Percentiles rank a stretch among this genome's conserved stretches.
phyloP scores from a whole-genome alignment of 2,329 filamentous ascomycete species.

The Fusarium oxysporum region DNA sequence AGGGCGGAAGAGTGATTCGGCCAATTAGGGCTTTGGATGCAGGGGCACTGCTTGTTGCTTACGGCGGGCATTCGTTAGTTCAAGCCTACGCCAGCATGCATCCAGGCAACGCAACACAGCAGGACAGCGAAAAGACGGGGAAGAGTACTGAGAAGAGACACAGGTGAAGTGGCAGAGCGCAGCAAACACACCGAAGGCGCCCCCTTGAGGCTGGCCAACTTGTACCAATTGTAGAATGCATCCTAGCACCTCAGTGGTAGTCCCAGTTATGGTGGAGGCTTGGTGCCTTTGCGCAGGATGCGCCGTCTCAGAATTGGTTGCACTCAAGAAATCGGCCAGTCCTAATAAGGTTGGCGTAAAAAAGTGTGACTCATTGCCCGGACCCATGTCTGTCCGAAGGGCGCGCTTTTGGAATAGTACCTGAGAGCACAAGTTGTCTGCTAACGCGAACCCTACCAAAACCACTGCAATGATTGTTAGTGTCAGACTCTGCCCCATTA shows the following conservation, averaged over 20 bases:
- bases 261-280: conserved; percentile 32
- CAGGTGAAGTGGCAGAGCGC: conserved; percentile 1
- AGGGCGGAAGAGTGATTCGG: conserved; percentile 19
- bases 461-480: conserved; percentile 18
- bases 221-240: background rate
- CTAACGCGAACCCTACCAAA: conserved; percentile 13
- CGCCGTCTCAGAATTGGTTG: conserved; percentile 42
- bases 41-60: conserved; percentile 35
- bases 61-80: conserved; percentile 24
- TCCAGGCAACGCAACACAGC: conserved; percentile 2
- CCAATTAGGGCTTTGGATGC: conserved; percentile 30
- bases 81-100: conserved; percentile 20
- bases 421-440: conserved; percentile 1
- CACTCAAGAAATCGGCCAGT: conserved; percentile 43
- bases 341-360: conserved; percentile 45
- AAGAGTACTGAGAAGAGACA: background rate
- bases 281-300: conserved; percentile 29
- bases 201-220: conserved; percentile 1
- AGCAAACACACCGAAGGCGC: background rate
- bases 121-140: conserved; percentile 1
- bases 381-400: conserved; percentile 45
- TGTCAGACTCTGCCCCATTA: conserved; percentile 32
- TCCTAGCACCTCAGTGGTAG: background rate
- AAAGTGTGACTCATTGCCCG: conserved; percentile 52
- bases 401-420: conserved; percentile 38